phyloP scores from a whole-genome alignment of 1,284 basidiomycete species.

The Jaminaea rosea region DNA sequence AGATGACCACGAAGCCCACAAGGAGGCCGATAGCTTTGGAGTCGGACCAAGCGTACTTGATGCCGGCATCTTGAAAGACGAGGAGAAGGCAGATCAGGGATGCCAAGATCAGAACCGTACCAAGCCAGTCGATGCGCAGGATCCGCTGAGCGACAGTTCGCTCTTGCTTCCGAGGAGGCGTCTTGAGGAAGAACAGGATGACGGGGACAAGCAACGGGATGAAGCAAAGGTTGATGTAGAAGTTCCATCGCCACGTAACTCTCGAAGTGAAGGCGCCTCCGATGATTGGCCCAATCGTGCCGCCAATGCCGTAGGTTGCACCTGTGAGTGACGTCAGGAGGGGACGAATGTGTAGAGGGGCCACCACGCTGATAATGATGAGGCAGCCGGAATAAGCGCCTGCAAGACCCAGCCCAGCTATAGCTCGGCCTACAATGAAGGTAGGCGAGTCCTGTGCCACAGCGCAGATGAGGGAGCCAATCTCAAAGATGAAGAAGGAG shows the following conservation, averaged over 20 bases:
- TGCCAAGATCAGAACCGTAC: conserved; percentile 29
- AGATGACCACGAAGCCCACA: conserved; percentile 25
- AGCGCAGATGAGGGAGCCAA: conserved; percentile 34
- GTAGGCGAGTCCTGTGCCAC: conserved; percentile 21
- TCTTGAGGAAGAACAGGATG: conserved; percentile 19
- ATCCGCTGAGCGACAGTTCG: conserved; percentile 10
- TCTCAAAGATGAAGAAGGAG: conserved; percentile 21
- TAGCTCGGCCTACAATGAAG: conserved; percentile 34
- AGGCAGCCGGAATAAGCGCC: conserved; percentile 30
- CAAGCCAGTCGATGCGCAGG: conserved; percentile 37
- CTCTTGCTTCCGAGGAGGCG: conserved; percentile 3
- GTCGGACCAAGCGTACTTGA: conserved; percentile 32
- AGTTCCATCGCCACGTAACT: conserved; percentile 41
- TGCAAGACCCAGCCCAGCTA: conserved; percentile 26
- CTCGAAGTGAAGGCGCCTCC: conserved; percentile 24
- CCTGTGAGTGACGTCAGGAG: conserved; percentile 18
- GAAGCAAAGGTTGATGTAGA: conserved; percentile 24
- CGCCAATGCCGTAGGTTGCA: conserved; percentile 23
- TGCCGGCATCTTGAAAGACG: conserved; percentile 31
- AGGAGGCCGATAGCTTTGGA: conserved; percentile 35
- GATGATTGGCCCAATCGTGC: conserved; percentile 17
- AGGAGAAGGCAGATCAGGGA: conserved; percentile 42
- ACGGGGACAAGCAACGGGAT: conserved; percentile 19
- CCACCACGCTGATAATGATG: conserved; percentile 23
- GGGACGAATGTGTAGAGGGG: conserved; percentile 12